Base-by-base conservation (phyloP, 2,329 filamentous ascomycete genomes). In the Colletotrichum spinosum region DNA sequence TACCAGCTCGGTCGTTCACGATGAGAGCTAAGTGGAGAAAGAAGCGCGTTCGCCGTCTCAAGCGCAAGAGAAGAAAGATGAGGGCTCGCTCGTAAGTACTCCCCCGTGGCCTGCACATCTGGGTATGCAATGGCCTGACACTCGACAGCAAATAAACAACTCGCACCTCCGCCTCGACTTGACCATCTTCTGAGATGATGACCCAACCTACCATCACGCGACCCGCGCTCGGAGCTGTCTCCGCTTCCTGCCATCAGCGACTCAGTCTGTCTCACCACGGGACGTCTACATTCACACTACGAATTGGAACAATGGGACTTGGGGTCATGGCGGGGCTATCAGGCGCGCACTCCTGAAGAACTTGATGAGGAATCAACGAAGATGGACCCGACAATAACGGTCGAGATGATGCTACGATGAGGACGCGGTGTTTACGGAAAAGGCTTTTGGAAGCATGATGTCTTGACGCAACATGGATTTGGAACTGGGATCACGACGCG, bases 1-100 rank as follows among this genome's bases (percentile, higher is more conserved):
- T 37, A n/a, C 8, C 60, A 67, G 64, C 41, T 64, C 53, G 45
- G 60, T 73, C 74, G 80, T 83, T 84, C 85, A 89, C 84, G 84
- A 89, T 90, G 88, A 87, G 95, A 96, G 94, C 94, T 81, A 98
- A 98, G 89, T 98, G 96, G 96, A 96, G 95, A 89, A 99, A 99
- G 92, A 99, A 99, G 95, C 90, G 96, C 83, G 94, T 97, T 86
- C 90, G 96, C 79, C 91, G 96, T 85, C 93, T 99, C 84, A 98
- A 98, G 92, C 92, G 94, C 82, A 99, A 99, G 94, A 94, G 96
- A 88, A 97, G 96, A 94, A 99, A 99, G 95, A 97, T 96, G 86
- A 90, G 96, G 83, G 96, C 95, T 78, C 87, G 96, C 87, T 94
- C 90, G 96, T 98, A 88, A 89, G 94, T 86, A 41, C 17, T n/a